phyloP scores from a whole-genome alignment of 225 moss, liverwort and hornwort species.

The Anthoceros angustus region DNA sequence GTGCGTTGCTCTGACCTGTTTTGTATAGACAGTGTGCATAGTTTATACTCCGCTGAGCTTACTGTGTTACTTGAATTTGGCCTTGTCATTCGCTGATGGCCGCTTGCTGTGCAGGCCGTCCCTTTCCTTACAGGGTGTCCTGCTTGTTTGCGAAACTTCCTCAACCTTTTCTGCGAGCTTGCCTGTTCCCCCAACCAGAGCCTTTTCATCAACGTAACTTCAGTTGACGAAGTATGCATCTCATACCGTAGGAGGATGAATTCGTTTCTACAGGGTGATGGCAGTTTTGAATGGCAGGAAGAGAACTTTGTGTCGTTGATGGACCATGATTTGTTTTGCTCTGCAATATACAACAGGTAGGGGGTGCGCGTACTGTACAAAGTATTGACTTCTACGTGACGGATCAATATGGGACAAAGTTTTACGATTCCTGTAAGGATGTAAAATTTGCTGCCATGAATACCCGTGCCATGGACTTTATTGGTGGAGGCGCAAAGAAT shows the following conservation, averaged over 20 bases:
- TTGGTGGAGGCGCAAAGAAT: slow-evolving; percentile 90
- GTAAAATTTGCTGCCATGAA: slow-evolving; percentile 98
- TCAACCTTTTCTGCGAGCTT: slow-evolving; percentile 91
- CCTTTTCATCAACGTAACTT: slow-evolving; percentile 66
- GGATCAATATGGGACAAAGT: slow-evolving; percentile 49
- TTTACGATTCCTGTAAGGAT: slow-evolving; percentile 94
- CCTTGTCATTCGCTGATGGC: neutral
- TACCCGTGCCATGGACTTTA: slow-evolving; percentile 94
- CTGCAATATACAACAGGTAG: slow-evolving; percentile 20
- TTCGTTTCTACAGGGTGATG: too few relatives aligned
- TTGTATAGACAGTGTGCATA: neutral
- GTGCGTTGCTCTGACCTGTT: slow-evolving; percentile 18
- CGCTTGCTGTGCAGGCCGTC: slow-evolving; percentile 46
- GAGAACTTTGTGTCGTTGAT: too few relatives aligned
- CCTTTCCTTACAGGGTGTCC: slow-evolving; percentile 96
- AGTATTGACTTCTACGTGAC: slow-evolving; percentile 79
- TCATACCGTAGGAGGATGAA: slow-evolving; percentile 1
- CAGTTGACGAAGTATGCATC: slow-evolving; percentile 40
- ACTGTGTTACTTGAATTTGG: neutral
- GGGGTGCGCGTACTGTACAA: slow-evolving; percentile 35
- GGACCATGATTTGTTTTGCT: too few relatives aligned
- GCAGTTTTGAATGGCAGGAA: too few relatives aligned
- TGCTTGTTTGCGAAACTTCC: slow-evolving; percentile 93
- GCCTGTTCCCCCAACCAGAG: slow-evolving; percentile 88
- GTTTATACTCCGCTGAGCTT: neutral